Conservation (phyloP, 805 yeast species). For the Kluyveromyces dobzhanskii region DNA sequence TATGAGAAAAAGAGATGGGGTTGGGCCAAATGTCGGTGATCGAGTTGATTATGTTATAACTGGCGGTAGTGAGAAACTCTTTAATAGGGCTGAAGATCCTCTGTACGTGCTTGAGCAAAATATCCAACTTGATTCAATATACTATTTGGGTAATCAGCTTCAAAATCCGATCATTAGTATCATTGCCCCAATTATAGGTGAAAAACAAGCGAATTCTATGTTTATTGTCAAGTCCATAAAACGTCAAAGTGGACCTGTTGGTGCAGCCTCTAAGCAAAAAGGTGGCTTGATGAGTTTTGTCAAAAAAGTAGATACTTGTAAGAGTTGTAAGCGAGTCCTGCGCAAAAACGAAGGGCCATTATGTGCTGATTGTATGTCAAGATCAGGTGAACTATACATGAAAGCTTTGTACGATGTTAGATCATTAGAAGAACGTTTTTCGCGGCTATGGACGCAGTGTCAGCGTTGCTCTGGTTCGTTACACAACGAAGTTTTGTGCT, state of each 20-base stretch:
- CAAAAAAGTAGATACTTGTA: constrained; percentile 79
- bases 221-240: constrained; percentile 45
- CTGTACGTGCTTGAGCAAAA: constrained; percentile 85
- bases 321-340: constrained; percentile 79
- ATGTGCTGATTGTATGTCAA: constrained; percentile 67
- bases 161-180: constrained; percentile 89
- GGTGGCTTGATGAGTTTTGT: constrained; percentile 93
- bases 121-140: constrained; percentile 87
- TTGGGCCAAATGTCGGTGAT: constrained; percentile 95
- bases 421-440: constrained; percentile 70
- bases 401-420: constrained; percentile 73
- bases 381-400: constrained; percentile 74
- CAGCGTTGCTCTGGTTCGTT: constrained; percentile 95
- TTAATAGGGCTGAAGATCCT: constrained; percentile 97
- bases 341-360: constrained; percentile 59
- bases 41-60: constrained; percentile 96
- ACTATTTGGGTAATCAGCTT: constrained; percentile 86
- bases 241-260: constrained; percentile 42
- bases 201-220: constrained; percentile 67
- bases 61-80: constrained; percentile 73
- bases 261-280: constrained; percentile 35
- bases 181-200: constrained; percentile 92
- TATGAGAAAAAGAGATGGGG: constrained; percentile 95
- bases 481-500: constrained; percentile 92
- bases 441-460: constrained; percentile 95